These are phyloP conservation scores for Dactylellina drechsleri DNA, from an alignment of 2,329 filamentous ascomycete species.

Conservation along the genomic window DNA sequence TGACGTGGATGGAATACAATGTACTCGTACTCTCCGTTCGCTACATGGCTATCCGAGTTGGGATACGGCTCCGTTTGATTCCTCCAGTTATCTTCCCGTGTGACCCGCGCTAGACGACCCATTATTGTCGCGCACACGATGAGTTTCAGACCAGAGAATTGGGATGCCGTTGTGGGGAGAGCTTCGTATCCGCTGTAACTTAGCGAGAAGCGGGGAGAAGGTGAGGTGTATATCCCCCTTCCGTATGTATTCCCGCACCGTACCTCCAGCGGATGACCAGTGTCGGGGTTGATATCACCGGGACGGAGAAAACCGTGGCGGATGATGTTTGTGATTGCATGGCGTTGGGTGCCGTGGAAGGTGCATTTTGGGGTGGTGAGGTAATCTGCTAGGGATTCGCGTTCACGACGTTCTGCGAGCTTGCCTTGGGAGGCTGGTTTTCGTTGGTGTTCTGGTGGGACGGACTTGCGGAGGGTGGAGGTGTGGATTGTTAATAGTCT, in stretches of 20 bases:
- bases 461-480: slow-evolving; percentile 51
- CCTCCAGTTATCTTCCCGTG: slow-evolving; percentile 58
- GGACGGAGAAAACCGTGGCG: slow-evolving; percentile 64
- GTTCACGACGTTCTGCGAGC: slow-evolving; percentile 36
- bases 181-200: slow-evolving; percentile 60
- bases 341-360: slow-evolving; percentile 63
- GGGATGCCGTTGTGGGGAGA: slow-evolving; percentile 57
- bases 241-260: slow-evolving; percentile 63
- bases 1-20: slow-evolving; percentile 64
- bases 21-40: slow-evolving; percentile 62
- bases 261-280: slow-evolving; percentile 57
- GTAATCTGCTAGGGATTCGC: slow-evolving; percentile 61
- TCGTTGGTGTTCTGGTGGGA: slow-evolving; percentile 34
- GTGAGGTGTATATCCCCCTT: slow-evolving; percentile 64
- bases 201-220: slow-evolving; percentile 62
- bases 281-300: slow-evolving; percentile 59
- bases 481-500: slow-evolving; percentile 55
- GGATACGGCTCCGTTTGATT: slow-evolving; percentile 57
- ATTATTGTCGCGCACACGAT: slow-evolving; percentile 65
- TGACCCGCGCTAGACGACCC: slow-evolving; percentile 62
- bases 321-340: slow-evolving; percentile 63
- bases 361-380: slow-evolving; percentile 61
- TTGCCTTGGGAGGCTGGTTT: background rate
- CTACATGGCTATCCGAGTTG: slow-evolving; percentile 62
- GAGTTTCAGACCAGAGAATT: slow-evolving; percentile 63